Conservation (phyloP, 768 basidiomycete genomes). For the Suillus occidentalis region DNA sequence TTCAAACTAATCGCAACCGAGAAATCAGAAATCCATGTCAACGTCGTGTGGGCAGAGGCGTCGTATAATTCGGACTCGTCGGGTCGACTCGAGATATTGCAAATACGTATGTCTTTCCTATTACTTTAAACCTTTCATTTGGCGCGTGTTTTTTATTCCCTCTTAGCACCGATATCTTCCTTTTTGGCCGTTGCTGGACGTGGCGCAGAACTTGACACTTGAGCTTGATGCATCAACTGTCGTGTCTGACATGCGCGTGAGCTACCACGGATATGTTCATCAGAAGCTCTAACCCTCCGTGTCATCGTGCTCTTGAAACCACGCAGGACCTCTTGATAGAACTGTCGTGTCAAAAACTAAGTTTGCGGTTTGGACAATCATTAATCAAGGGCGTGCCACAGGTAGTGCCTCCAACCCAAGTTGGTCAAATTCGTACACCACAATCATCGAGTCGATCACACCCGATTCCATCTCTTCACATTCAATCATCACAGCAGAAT, state of each 20-base stretch:
- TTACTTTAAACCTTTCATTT: neutral
- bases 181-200: constrained; percentile 59
- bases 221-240: constrained; percentile 49
- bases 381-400: neutral
- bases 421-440: neutral
- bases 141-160: neutral
- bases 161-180: neutral
- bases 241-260: constrained; percentile 69
- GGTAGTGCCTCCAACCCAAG: neutral
- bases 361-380: constrained; percentile 49
- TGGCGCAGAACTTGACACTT: constrained; percentile 67
- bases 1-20: constrained; percentile 70
- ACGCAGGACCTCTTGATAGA: constrained; percentile 65
- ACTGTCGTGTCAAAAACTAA: constrained; percentile 75
- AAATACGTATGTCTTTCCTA: constrained; percentile 70
- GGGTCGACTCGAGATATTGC: constrained; percentile 54
- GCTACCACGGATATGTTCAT: neutral
- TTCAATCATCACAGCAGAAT: constrained; percentile 6
- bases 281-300: neutral
- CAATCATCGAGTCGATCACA: neutral
- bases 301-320: constrained; percentile 24
- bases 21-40: constrained; percentile 63
- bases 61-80: constrained; percentile 70
- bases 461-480: neutral
- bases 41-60: constrained; percentile 69